phyloP scores from a whole-genome alignment of 2,329 filamentous ascomycete species.

The Tolypocladium ovalisporum region DNA sequence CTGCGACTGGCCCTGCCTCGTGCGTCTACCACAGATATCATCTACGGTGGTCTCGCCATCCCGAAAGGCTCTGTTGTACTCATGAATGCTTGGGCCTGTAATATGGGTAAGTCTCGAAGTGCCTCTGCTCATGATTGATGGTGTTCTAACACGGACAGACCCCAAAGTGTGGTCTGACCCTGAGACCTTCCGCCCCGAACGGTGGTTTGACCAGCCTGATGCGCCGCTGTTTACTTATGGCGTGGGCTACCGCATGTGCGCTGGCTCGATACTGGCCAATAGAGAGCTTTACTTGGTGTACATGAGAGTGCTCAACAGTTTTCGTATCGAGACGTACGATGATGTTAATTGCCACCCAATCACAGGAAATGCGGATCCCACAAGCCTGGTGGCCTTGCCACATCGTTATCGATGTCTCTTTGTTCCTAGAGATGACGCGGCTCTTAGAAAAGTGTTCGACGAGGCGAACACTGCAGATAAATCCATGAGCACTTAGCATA shows the following conservation, averaged over 20 bases:
- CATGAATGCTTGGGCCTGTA: conserved; percentile 58
- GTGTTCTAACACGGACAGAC: conserved; percentile 32
- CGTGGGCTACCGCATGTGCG: conserved; percentile 58
- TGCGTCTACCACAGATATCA: conserved; percentile 47
- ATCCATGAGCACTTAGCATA: not conserved
- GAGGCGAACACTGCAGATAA: not conserved
- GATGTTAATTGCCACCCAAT: conserved; percentile 49
- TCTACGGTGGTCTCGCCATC: conserved; percentile 45
- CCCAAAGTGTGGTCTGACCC: conserved; percentile 6
- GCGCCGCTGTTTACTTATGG: conserved; percentile 56
- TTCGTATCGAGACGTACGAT: conserved; percentile 43
- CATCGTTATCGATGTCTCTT: conserved; percentile 41
- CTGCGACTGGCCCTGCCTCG: conserved; percentile 51
- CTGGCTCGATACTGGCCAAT: conserved; percentile 26
- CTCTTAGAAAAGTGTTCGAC: not conserved
- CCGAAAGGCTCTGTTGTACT: conserved; percentile 54
- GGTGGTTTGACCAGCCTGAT: conserved; percentile 34
- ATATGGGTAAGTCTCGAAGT: conserved; percentile 44
- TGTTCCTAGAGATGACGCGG: conserved; percentile 32
- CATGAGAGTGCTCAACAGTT: conserved; percentile 49
- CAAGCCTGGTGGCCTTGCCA: conserved; percentile 51
- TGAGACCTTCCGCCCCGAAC: conserved; percentile 10
- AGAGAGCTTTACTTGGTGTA: conserved; percentile 55
- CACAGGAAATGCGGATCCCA: conserved; percentile 47
- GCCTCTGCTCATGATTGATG: not conserved